Evolutionary conservation across 371 early-diverging fungal species (phyloP).

Genomic region (Apophysomyces ossiformis): DNA sequence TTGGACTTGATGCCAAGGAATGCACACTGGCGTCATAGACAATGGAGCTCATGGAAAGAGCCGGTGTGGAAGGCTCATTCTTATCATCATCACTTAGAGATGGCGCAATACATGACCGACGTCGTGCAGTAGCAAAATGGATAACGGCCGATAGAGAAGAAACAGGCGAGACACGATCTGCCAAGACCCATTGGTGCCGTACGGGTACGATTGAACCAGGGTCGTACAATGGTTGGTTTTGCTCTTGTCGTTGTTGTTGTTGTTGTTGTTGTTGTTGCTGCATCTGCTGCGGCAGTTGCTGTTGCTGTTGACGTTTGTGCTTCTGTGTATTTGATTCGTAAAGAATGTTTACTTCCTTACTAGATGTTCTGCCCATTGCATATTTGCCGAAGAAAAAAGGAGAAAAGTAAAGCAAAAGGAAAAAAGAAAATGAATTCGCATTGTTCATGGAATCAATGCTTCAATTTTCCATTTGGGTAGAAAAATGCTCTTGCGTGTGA

Average conservation of each 20-base stretch:
- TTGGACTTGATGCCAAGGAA: not conserved
- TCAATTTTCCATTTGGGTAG: no score
- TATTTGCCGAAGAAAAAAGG: not conserved
- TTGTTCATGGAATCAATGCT: not conserved
- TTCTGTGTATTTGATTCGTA: not conserved
- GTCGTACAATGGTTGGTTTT: slow-evolving; percentile 4
- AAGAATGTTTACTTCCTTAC: not conserved
- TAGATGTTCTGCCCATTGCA: not conserved
- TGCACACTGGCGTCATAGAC: slow-evolving; percentile 2
- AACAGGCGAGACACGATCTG: slow-evolving; percentile 25
- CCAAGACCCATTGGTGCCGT: slow-evolving; percentile 32
- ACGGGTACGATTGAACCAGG: slow-evolving; percentile 19
- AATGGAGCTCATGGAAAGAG: not conserved
- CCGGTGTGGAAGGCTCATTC: not conserved
- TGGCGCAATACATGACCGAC: not conserved
- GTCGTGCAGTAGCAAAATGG: not conserved
- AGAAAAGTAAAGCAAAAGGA: not conserved
- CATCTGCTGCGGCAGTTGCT: no score
- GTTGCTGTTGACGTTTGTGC: no score
- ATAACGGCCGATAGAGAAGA: slow-evolving; percentile 14
- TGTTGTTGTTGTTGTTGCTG: not conserved
- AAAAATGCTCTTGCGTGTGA: no score
- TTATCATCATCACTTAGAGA: not conserved
- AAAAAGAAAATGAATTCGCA: not conserved
- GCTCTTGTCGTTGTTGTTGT: not conserved